These are phyloP conservation scores for Daldinia childiae DNA, from an alignment of 495 filamentous ascomycete genomes.

Conservation along the genomic window DNA sequence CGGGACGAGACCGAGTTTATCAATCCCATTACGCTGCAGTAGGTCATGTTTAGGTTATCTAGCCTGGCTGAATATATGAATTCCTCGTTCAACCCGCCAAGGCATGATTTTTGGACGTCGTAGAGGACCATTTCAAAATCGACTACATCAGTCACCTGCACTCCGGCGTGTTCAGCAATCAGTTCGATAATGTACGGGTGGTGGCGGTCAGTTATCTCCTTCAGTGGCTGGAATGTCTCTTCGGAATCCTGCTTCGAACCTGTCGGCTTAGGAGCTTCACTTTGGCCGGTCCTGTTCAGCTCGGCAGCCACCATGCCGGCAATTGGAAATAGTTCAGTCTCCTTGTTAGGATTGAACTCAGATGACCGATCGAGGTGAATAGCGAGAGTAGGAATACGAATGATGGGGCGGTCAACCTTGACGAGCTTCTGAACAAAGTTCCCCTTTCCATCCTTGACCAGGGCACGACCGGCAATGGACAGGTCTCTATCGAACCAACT, in stretches of 20 bases:
- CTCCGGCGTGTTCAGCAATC: constrained; percentile 81
- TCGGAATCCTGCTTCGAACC: constrained; percentile 48
- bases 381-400: constrained; percentile 90
- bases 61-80: constrained; percentile 92
- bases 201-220: constrained; percentile 82
- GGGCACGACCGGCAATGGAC: constrained; percentile 85
- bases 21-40: constrained; percentile 82
- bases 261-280: constrained; percentile 44
- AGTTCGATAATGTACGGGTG: constrained; percentile 86
- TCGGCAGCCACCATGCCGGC: constrained; percentile 86
- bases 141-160: constrained; percentile 73
- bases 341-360: constrained; percentile 92
- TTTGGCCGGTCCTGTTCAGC: constrained; percentile 74
- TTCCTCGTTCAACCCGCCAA: constrained; percentile 92
- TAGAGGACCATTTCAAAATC: constrained; percentile 98
- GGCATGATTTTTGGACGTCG: constrained; percentile 87
- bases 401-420: constrained; percentile 88
- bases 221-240: constrained; percentile 75
- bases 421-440: constrained; percentile 84
- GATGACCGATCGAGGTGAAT: constrained; percentile 91
- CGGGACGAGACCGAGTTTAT: constrained; percentile 72
- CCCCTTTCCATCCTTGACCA: constrained; percentile 78
- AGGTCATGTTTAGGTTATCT: constrained; percentile 96
- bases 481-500: constrained; percentile 97
- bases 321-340: constrained; percentile 94